A percentile compares a stretch with the other conserved stretches of the same genome.
Conservation (phyloP, 306 rosid genomes). For the Alnus glutinosa region DNA sequence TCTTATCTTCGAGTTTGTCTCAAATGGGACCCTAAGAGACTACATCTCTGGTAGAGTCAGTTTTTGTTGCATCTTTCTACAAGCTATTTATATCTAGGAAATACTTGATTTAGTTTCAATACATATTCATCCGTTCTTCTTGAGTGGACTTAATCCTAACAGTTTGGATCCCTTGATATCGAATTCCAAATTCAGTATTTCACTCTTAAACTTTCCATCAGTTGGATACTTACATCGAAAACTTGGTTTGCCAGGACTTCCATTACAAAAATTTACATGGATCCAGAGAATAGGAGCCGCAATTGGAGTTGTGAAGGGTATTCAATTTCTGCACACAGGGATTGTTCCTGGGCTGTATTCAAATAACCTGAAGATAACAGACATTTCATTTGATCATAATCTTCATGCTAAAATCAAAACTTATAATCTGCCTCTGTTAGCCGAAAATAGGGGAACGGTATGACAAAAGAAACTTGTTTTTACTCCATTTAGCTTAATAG, state of each 20-base stretch:
- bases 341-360: constrained; percentile 84
- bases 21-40: constrained; percentile 62
- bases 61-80: constrained; percentile 9
- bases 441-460: constrained; percentile 63
- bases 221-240: constrained; percentile 14
- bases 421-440: constrained; percentile 62
- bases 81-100: background rate
- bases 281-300: constrained; percentile 80
- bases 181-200: background rate
- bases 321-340: constrained; percentile 95
- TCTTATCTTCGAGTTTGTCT: constrained; percentile 74
- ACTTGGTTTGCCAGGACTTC: constrained; percentile 50
- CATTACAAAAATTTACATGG: constrained; percentile 69
- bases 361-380: constrained; percentile 77
- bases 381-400: constrained; percentile 69
- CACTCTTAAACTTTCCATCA: constrained; percentile 12
- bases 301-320: constrained; percentile 79
- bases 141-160: background rate
- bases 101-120: background rate
- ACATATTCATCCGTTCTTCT: background rate
- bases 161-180: background rate
- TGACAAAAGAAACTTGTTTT: constrained; percentile 13
- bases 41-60: constrained; percentile 66
- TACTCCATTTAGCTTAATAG: background rate
- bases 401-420: constrained; percentile 77